These are phyloP conservation scores for Corchorus capsularis DNA, from an alignment of 345 rosid species.

Conservation along the genomic window DNA sequence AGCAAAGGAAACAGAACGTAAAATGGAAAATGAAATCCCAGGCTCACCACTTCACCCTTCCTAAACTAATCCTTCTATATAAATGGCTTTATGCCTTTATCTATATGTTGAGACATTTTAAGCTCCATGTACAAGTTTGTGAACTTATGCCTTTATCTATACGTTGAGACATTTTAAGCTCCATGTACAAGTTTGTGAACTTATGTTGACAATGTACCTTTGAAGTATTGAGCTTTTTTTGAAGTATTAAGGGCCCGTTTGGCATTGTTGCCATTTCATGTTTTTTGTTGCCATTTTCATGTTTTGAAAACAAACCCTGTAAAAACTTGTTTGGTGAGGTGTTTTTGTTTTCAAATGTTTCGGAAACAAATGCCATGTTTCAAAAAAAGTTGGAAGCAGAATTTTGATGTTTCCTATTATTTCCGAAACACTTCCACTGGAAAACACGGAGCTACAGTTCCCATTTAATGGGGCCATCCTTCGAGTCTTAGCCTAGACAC, in stretches of 20 bases:
- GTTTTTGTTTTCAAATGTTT: too few relatives aligned
- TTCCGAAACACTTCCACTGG: too few relatives aligned
- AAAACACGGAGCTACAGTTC: too few relatives aligned
- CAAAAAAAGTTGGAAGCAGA: too few relatives aligned
- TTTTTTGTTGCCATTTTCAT: too few relatives aligned
- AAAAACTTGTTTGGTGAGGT: too few relatives aligned
- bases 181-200: slow-evolving; percentile 25
- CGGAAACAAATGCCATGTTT: too few relatives aligned
- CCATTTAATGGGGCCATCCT: too few relatives aligned
- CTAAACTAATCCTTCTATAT: slow-evolving; percentile 76
- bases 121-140: slow-evolving; percentile 49
- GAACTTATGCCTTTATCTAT: slow-evolving; percentile 52
- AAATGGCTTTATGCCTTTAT: slow-evolving; percentile 43
- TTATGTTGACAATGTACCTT: background rate
- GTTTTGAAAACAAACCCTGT: too few relatives aligned
- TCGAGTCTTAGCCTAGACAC: too few relatives aligned
- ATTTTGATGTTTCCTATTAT: too few relatives aligned
- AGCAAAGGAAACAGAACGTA: background rate
- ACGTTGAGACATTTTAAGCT: slow-evolving; percentile 81
- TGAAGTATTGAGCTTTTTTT: background rate
- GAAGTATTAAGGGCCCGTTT: background rate
- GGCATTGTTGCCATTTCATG: too few relatives aligned
- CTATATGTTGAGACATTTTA: slow-evolving; percentile 73
- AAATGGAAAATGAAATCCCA: background rate
- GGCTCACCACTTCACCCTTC: slow-evolving; percentile 50